These are phyloP conservation scores for Yarrowia galli DNA, from an alignment of 1,139 yeast genomes.

Conservation along the genomic window DNA sequence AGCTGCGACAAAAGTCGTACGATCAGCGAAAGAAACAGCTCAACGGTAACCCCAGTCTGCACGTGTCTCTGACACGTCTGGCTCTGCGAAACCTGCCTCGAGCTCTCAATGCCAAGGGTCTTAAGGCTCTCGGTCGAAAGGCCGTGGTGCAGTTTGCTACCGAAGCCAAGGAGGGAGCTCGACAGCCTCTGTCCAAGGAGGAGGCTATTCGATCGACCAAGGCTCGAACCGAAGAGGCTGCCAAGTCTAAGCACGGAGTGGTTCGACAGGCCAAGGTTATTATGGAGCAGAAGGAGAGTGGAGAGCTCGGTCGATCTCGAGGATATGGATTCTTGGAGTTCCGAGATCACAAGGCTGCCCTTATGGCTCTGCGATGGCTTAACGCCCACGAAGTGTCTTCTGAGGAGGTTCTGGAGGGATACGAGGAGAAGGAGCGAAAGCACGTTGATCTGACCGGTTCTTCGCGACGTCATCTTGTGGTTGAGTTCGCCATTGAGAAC, in stretches of 20 bases:
- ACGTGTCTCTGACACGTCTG: conserved; percentile 88
- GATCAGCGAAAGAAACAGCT: conserved; percentile 87
- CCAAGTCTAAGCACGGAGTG: conserved; percentile 71
- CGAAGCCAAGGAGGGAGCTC: conserved; percentile 73
- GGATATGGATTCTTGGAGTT: conserved; percentile 97
- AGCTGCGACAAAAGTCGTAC: conserved; percentile 86
- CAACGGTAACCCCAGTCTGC: conserved; percentile 87
- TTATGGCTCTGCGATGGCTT: conserved; percentile 97
- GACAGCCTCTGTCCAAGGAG: conserved; percentile 91
- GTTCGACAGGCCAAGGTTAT: conserved; percentile 93
- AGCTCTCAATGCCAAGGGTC: conserved; percentile 84
- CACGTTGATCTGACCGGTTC: conserved; percentile 57
- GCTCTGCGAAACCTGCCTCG: conserved; percentile 95
- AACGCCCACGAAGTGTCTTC: conserved; percentile 86
- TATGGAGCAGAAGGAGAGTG: conserved; percentile 88
- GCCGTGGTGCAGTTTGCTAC: conserved; percentile 96
- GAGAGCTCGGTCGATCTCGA: conserved; percentile 87
- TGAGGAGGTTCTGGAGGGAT: conserved; percentile 74
- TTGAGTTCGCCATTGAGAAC: conserved; percentile 94
- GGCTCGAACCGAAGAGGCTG: conserved; percentile 65
- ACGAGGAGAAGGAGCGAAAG: conserved; percentile 69
- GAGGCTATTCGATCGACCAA: conserved; percentile 82
- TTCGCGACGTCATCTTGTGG: conserved; percentile 79
- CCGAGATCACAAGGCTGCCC: conserved; percentile 89
- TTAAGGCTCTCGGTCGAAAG: conserved; percentile 91